Evolutionary conservation across 192 early-diverging fungal genomes (phyloP), one percentile per base, ranked within the genome.

Genomic region (Endogone sp.): DNA sequence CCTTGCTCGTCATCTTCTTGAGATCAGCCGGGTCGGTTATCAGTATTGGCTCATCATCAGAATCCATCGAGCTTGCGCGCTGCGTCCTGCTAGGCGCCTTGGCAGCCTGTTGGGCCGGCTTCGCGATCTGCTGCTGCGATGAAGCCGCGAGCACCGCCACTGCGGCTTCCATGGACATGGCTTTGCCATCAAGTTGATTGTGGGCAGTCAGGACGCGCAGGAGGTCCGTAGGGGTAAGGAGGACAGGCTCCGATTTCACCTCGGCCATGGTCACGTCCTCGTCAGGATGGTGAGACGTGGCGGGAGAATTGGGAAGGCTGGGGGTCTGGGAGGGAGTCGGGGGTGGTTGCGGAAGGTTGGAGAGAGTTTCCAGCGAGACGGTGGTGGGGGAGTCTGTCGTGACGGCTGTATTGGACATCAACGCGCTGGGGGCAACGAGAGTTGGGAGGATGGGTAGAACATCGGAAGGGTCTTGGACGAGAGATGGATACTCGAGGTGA

Each of bases 1-100:
- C 86, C 69, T 86, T 89, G 3, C 84, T 76, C 9, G 81, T 69
- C 71, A 91, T 63, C 62, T 75, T 81, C 62, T 82, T 84, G 49
- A 85, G 62, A 63, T 87, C 86, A 58, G 84, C 22, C 22, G 22
- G 9, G 59, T 60, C 59, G 10, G 24, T 28, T 60, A 21, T 6
- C 59, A 60, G 59, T 10, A 26, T 28, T 10, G 59, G 24, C 22
- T 60, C 59, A 2, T 60, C 24, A 8, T 23, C 22, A 6, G 27
- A 60, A 22, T 60, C 59, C 59, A 11, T 22, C 22, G 59, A 26
- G 0, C 59, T 22, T 21, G 59, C 22, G 59, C 24, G 22, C 22
- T 60, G 22, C 27, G 22, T 28, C 22, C 21, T 60, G 59, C 10
- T 60, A 21, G 22, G 24, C 59, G 24, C n/a, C n/a, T n/a, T 9